Base-by-base conservation (phyloP, 805 yeast species). In the Candida tibetensis region DNA sequence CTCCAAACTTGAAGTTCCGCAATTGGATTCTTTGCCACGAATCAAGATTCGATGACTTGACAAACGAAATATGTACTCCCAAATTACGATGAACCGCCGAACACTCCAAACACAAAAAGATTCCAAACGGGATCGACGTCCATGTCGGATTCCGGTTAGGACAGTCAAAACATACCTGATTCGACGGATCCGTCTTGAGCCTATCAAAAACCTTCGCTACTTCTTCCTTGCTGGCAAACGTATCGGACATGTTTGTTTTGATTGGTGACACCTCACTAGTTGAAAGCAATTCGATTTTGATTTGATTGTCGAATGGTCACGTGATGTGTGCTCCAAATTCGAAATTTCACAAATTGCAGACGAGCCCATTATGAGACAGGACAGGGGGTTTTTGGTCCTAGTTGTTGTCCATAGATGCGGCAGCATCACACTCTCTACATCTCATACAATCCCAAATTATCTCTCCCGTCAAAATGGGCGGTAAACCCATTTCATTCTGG, bases 41-140 rank as follows among this genome's bases (percentile, higher is more conserved):
- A 64, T 93, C 99, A 69, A 93, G 73, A 48, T 82, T 85, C 19
- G 93, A 79, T 19, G 96, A 87, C 60, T 89, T 87, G 42, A 93
- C 98, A 69, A 93, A 93, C 27, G 97, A 79, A 53, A 93, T 82
- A 61, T 93, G 99, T 27, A 90, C 97, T 42, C 99, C 99, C 66
- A 93, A 65, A 61, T 89, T 89, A 63, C 99, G 79, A 69, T 93
- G 99, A 36, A 85, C 88, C 3, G 98, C 90, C 37, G 96, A 85
- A 63, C 99, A 93, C 61, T 93, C 95, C 44, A 90, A 74, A 69
- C 99, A 93, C 42, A 93, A 68, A 59, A 90, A 77, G 36, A 90
- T 85, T 39, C 97, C 99, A 63, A 87, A 91, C 10, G 98, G 96
- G 39, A 91, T 89, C 10, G 98, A 91, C 3, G 99, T 87, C 99